Percentiles rank a stretch among this genome's conserved stretches.
Conservation (phyloP, 2,329 filamentous ascomycete genomes). For the Calcarisporium arbuscula region DNA sequence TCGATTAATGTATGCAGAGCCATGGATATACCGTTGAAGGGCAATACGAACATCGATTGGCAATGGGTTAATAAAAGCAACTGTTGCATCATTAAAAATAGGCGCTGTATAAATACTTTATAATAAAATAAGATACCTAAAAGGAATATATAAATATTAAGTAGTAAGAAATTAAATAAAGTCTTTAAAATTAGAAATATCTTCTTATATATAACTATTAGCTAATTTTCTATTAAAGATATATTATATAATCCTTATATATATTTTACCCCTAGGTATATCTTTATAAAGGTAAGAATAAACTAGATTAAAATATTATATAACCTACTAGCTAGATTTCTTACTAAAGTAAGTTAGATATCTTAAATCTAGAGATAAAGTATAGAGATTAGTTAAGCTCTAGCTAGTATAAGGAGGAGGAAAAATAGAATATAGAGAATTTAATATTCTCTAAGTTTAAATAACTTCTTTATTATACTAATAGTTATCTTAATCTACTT, state of each 20-base stretch:
- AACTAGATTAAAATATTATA: constrained; percentile 11
- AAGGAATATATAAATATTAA: constrained; percentile 27
- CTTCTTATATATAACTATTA: constrained; percentile 14
- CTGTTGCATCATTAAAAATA: neutral
- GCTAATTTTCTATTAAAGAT: neutral
- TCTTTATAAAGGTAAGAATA: constrained; percentile 17
- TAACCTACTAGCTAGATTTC: constrained; percentile 10
- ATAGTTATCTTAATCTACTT: constrained; percentile 18
- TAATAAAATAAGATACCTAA: constrained; percentile 22
- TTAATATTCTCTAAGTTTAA: constrained; percentile 14
- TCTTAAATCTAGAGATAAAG: constrained; percentile 13
- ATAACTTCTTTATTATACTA: constrained; percentile 19
- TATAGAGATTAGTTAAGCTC: constrained; percentile 11
- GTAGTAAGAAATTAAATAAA: constrained; percentile 26
- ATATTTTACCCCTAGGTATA: constrained; percentile 15
- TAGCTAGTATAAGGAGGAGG: constrained; percentile 12
- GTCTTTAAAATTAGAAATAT: constrained; percentile 26
- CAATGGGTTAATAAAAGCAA: constrained; percentile 1
- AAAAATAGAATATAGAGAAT: constrained; percentile 17
- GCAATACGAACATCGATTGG: too few relatives aligned
- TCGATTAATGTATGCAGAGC: too few relatives aligned
- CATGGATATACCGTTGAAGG: too few relatives aligned
- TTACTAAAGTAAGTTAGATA: constrained; percentile 9
- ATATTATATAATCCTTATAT: constrained; percentile 10
- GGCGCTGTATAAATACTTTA: constrained; percentile 12